phyloP scores from a whole-genome alignment of 2,329 filamentous ascomycete genomes.

The Pseudogymnoascus sp. region DNA sequence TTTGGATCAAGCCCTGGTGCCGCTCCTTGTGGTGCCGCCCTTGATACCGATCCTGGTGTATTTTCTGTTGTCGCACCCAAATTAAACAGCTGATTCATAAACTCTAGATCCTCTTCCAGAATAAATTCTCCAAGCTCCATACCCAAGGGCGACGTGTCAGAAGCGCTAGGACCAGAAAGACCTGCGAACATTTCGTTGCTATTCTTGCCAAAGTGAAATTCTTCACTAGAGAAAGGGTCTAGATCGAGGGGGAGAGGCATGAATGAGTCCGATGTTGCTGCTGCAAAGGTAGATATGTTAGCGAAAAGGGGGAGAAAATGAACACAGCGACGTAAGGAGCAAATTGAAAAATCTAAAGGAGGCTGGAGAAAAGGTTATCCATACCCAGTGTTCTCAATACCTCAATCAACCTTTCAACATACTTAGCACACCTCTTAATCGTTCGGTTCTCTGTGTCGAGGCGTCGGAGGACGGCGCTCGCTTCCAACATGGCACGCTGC shows the following conservation, averaged over 20 bases:
- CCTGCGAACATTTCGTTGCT: not conserved
- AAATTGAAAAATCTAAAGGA: not conserved
- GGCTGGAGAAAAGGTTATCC: not conserved
- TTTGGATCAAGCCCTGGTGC: not conserved
- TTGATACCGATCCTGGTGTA: not conserved
- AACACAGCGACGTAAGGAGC: not conserved
- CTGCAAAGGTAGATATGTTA: not conserved
- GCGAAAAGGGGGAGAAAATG: not conserved
- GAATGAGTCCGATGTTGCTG: not conserved
- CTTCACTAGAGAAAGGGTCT: not conserved
- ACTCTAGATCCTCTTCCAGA: slow-evolving; percentile 29
- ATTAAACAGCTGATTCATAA: slow-evolving; percentile 15
- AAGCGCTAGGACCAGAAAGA: not conserved
- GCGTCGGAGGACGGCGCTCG: slow-evolving; percentile 19
- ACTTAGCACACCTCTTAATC: slow-evolving; percentile 26
- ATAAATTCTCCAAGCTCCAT: slow-evolving; percentile 34
- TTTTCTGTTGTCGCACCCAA: not conserved
- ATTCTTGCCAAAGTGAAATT: not conserved
- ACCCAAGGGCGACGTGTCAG: slow-evolving; percentile 22
- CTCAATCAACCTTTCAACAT: slow-evolving; percentile 22
- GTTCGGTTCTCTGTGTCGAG: slow-evolving; percentile 28
- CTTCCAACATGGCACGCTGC: slow-evolving; percentile 18
- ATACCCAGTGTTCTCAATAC: slow-evolving; percentile 11
- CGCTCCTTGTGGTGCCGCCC: not conserved
- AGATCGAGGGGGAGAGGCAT: not conserved